These are phyloP conservation scores for Aquilaria sinensis DNA, from an alignment of 345 rosid genomes.

Conservation along the genomic window DNA sequence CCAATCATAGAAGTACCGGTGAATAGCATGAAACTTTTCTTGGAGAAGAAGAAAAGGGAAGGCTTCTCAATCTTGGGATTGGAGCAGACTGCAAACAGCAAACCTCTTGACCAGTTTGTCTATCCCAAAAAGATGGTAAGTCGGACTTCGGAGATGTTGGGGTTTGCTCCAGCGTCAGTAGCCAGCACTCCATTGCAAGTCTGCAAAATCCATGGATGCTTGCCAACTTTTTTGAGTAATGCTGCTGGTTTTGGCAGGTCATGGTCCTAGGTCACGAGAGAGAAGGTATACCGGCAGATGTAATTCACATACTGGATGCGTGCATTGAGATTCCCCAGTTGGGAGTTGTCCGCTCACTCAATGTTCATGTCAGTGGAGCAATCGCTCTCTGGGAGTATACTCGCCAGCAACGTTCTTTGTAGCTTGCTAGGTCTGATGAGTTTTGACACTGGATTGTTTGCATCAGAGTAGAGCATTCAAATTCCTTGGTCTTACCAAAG, in stretches of 20 bases:
- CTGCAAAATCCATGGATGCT: background rate
- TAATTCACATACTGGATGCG: constrained; percentile 78
- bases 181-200: background rate
- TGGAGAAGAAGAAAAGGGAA: constrained; percentile 80
- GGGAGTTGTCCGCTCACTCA: constrained; percentile 92
- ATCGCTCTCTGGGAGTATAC: constrained; percentile 98
- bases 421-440: constrained; percentile 7
- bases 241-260: constrained; percentile 38
- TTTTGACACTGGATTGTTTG: too few relatives aligned
- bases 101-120: constrained; percentile 58
- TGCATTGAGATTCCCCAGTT: constrained; percentile 94
- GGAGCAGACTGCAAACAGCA: constrained; percentile 92
- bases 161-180: too few relatives aligned
- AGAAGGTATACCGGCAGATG: constrained; percentile 92
- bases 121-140: constrained; percentile 80
- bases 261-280: constrained; percentile 92
- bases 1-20: constrained; percentile 85
- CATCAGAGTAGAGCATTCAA: too few relatives aligned
- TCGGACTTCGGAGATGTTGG: constrained; percentile 1
- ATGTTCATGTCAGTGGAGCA: constrained; percentile 95
- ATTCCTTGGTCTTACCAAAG: too few relatives aligned
- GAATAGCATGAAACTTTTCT: constrained; percentile 61
- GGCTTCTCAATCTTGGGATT: constrained; percentile 87
- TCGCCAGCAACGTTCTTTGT: constrained; percentile 69
- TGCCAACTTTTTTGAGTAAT: background rate